These are phyloP conservation scores for Chlorencoelia australis DNA, from an alignment of 2,329 filamentous ascomycete genomes.

Conservation along the genomic window DNA sequence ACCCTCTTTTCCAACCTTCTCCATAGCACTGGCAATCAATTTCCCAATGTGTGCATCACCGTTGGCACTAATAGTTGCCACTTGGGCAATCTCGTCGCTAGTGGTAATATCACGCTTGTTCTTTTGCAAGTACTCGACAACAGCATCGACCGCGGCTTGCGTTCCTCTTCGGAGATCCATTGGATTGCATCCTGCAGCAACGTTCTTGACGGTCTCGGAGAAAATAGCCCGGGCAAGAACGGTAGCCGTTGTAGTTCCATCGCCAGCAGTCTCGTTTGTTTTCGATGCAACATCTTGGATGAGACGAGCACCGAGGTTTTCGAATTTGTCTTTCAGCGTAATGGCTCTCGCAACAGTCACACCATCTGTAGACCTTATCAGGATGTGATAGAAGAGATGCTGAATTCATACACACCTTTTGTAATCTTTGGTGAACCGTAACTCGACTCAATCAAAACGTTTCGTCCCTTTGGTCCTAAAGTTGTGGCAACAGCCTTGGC, in stretches of 20 bases:
- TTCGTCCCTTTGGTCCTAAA: slow-evolving; percentile 93
- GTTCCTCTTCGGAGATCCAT: slow-evolving; percentile 98
- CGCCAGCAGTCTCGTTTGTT: slow-evolving; percentile 98
- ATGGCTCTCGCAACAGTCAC: slow-evolving; percentile 86
- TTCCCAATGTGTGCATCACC: slow-evolving; percentile 91
- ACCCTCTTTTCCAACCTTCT: slow-evolving; percentile 99
- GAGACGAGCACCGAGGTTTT: slow-evolving; percentile 94
- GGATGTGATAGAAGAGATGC: neutral
- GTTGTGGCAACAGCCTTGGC: slow-evolving; percentile 94
- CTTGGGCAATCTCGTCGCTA: slow-evolving; percentile 92
- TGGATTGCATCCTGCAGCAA: slow-evolving; percentile 97
- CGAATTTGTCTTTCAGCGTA: slow-evolving; percentile 94
- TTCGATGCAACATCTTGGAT: slow-evolving; percentile 98
- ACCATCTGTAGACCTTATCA: slow-evolving; percentile 50
- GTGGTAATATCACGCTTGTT: slow-evolving; percentile 99
- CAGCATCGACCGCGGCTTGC: slow-evolving; percentile 89
- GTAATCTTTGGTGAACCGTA: slow-evolving; percentile 99
- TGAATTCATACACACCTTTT: slow-evolving; percentile 58
- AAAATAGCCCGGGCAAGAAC: slow-evolving; percentile 97
- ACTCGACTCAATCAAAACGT: slow-evolving; percentile 96
- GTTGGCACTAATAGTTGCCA: slow-evolving; percentile 96
- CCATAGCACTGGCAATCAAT: slow-evolving; percentile 96
- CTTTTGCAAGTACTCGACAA: slow-evolving; percentile 85
- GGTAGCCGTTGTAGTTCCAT: slow-evolving; percentile 95
- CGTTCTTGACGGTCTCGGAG: slow-evolving; percentile 99